A percentile compares a stretch with the other conserved stretches of the same genome.
Conservation (phyloP, 371 early-diverging fungal species). For the Mortierella sp. region DNA sequence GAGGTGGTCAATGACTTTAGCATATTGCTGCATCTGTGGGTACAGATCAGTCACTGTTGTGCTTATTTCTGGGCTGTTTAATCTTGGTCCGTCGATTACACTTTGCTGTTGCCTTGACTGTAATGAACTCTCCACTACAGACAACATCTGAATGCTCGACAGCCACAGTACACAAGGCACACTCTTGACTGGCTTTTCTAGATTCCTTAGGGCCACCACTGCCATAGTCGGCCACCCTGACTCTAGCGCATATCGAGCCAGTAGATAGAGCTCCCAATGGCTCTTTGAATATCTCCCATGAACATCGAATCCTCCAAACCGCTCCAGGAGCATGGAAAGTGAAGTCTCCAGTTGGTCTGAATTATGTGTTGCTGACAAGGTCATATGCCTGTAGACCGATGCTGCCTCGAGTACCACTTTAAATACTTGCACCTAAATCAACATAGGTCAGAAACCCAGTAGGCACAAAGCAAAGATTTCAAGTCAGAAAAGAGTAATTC, state of each 20-base stretch:
- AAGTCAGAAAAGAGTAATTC: too few relatives aligned
- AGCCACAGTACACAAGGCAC: slow-evolving; percentile 38
- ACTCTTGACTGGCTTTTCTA: slow-evolving; percentile 18
- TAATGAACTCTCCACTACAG: slow-evolving; percentile 36
- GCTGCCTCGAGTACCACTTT: too few relatives aligned
- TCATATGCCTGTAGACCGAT: too few relatives aligned
- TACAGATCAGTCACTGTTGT: slow-evolving; percentile 20
- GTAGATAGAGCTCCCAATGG: slow-evolving; percentile 46
- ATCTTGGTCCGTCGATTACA: not conserved
- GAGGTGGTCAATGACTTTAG: slow-evolving; percentile 29
- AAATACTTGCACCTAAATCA: too few relatives aligned
- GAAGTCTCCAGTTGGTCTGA: not conserved
- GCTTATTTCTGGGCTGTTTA: not conserved
- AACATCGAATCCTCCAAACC: slow-evolving; percentile 18
- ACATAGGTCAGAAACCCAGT: too few relatives aligned
- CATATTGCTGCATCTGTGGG: slow-evolving; percentile 37
- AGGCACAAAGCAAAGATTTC: too few relatives aligned
- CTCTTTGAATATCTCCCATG: slow-evolving; percentile 16
- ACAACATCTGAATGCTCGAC: slow-evolving; percentile 23
- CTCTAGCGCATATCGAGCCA: slow-evolving; percentile 33
- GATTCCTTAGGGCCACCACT: slow-evolving; percentile 16
- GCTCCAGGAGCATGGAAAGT: not conserved
- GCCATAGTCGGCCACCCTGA: slow-evolving; percentile 46
- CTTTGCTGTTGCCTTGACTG: slow-evolving; percentile 2
- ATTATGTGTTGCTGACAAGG: too few relatives aligned